Percentiles rank a stretch among this genome's conserved stretches.
Evolutionary conservation across 192 early-diverging fungal species (phyloP).

Genomic region (Rhizophagus prolifer): DNA sequence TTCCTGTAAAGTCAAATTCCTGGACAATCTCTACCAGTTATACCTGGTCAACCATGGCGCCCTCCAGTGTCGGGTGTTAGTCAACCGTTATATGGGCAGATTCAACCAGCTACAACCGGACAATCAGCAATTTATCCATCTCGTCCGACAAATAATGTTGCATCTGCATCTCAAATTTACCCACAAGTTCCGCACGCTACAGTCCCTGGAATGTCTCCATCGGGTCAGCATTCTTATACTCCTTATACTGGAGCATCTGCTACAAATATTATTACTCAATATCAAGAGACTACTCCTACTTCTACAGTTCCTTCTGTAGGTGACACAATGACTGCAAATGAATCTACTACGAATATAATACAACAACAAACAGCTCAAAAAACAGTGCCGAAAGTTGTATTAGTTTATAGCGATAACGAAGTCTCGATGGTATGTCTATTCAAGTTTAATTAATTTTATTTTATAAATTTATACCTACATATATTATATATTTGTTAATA

Average conservation of each 20-base stretch:
- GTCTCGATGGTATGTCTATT: conserved; percentile 46
- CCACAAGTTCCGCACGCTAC: conserved; percentile 39
- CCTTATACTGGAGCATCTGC: conserved; percentile 16
- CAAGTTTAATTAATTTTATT: background rate
- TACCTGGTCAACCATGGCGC: conserved; percentile 24
- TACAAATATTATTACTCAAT: conserved; percentile 30
- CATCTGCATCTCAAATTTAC: conserved; percentile 36
- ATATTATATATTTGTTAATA: conserved; percentile 22
- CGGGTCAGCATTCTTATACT: conserved; percentile 34
- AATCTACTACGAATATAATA: background rate
- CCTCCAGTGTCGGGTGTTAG: conserved; percentile 21
- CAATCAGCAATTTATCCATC: conserved; percentile 33
- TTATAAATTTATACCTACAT: background rate
- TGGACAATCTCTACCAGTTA: conserved; percentile 18
- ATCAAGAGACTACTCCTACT: conserved; percentile 34
- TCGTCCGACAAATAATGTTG: conserved; percentile 22
- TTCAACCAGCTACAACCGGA: conserved; percentile 11
- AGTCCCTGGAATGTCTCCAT: conserved; percentile 39
- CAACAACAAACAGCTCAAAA: conserved; percentile 17
- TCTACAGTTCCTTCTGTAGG: conserved; percentile 27
- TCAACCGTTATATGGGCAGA: background rate
- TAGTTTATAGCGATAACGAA: conserved; percentile 50
- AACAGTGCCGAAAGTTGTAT: conserved; percentile 34
- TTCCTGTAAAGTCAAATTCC: background rate
- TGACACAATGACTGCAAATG: background rate